phyloP scores from a whole-genome alignment of 805 yeast genomes.

The Kodamaea hsintzibuensis region DNA sequence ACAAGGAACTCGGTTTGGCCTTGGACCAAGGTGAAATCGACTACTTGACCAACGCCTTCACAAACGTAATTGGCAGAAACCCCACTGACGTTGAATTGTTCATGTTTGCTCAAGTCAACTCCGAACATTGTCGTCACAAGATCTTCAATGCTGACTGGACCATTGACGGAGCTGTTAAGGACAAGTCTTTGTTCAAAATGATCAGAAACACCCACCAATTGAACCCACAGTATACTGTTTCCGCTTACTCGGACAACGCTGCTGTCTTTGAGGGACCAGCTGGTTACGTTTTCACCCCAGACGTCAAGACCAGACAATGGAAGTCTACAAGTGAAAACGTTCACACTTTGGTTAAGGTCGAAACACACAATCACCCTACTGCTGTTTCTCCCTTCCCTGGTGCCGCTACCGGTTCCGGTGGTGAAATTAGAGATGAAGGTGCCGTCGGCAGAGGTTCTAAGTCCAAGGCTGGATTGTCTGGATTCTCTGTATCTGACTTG shows the following conservation, averaged over 20 bases:
- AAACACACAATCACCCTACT: conserved; percentile 98
- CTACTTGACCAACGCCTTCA: conserved; percentile 82
- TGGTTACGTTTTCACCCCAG: conserved; percentile 79
- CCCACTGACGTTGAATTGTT: conserved; percentile 98
- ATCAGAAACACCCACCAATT: conserved; percentile 88
- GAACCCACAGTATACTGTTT: conserved; percentile 78
- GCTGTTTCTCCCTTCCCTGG: conserved; percentile 99
- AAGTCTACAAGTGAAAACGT: conserved; percentile 71
- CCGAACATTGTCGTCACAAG: conserved; percentile 99
- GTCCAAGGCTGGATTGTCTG: conserved; percentile 94
- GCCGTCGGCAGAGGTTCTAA: conserved; percentile 99
- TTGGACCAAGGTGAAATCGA: conserved; percentile 91
- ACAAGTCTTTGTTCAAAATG: conserved; percentile 84
- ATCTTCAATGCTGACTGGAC: conserved; percentile 99
- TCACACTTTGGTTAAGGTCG: conserved; percentile 91
- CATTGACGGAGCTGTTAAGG: conserved; percentile 78
- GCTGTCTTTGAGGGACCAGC: conserved; percentile 89
- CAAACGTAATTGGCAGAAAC: conserved; percentile 70
- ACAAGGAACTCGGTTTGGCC: conserved; percentile 87
- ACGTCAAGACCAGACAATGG: conserved; percentile 72
- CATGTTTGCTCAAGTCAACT: conserved; percentile 99
- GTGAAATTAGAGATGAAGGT: conserved; percentile 99
- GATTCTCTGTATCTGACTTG: conserved; percentile 89
- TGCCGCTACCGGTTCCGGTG: conserved; percentile 99
- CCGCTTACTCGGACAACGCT: conserved; percentile 97